These are phyloP conservation scores for Mycena chlorophos DNA, from an alignment of 768 basidiomycete genomes.

Conservation along the genomic window DNA sequence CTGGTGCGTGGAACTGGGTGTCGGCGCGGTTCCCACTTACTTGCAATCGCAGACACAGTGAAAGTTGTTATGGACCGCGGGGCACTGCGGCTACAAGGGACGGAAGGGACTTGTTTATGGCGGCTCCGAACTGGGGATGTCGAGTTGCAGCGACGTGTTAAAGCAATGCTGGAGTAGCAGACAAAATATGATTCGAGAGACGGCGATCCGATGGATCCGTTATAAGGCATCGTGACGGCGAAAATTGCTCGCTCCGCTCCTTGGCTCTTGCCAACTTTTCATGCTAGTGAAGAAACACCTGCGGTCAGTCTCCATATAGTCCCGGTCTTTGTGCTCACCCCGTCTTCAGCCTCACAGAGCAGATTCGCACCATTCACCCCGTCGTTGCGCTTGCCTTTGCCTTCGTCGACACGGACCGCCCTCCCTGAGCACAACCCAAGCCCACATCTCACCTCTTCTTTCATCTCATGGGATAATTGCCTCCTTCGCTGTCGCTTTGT, in stretches of 20 bases:
- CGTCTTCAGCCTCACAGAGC: constrained; percentile 45
- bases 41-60: constrained; percentile 61
- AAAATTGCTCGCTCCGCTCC: too few species aligned
- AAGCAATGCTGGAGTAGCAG: constrained; percentile 25
- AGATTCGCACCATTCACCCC: constrained; percentile 54
- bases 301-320: not conserved
- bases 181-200: too few species aligned
- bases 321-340: not conserved
- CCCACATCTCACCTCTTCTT: constrained; percentile 7
- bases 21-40: constrained; percentile 19
- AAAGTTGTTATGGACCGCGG: constrained; percentile 55
- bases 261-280: not conserved
- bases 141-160: constrained; percentile 44
- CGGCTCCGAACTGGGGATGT: constrained; percentile 56
- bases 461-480: constrained; percentile 58
- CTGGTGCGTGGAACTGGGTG: constrained; percentile 42
- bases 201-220: too few species aligned
- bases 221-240: too few species aligned
- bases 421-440: constrained; percentile 58
- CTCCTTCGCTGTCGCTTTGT: constrained; percentile 30
- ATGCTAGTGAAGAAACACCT: not conserved
- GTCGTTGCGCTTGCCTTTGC: constrained; percentile 60
- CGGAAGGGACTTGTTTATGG: constrained; percentile 74
- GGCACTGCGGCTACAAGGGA: constrained; percentile 57
- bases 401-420: constrained; percentile 71